Base-by-base conservation (phyloP, 495 filamentous ascomycete species). In the Penicillium soppii region DNA sequence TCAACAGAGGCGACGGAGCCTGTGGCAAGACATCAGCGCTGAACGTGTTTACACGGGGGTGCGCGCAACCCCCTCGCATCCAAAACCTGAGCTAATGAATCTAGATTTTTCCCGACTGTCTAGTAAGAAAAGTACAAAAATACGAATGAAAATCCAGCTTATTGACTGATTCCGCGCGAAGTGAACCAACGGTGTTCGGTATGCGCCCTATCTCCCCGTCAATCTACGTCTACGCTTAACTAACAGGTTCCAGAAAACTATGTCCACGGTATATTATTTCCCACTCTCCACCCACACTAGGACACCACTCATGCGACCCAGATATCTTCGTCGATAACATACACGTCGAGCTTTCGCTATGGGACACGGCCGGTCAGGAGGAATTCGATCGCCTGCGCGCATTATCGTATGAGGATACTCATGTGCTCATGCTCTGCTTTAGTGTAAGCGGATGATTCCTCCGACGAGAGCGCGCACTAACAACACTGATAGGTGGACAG, bases 11-110 rank as follows among this genome's bases (percentile, higher is more conserved):
- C 58, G 94, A 98, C 71, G 94, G 94, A 78, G 94, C 94, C 56
- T 96, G 90, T 69, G 94, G 94, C 63, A 98, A 98, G 78, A 98
- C 94, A 44, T 97, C 92, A 38, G 76, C 97, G 54, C 71, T 98
- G 70, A 98, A 98, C 70, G 94, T 98, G 56, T 98, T 98, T 72
- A 98, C 94, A 46, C 86, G 94, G 87, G 94, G 94, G 88, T 95
- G 75, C 58, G 81, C 50, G 45, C 27, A 50, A n/a, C 38, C 23
- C 38, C 43, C 48, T 56, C 47, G 52, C 49, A 19, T 55, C 20
- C 19, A 47, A 43, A 47, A 39, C 43, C 39, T 25, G 27, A 47
- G 47, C 69, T 69, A 60, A 72, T 33, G 5, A 8, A 3, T 12
- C 27, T 63, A 95, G 90, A 61, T 97, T 95, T 67, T 98, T 98